These are phyloP conservation scores for Cryptosporidium sp. DNA, from an alignment of 169 alveolate species.

Conservation along the genomic window DNA sequence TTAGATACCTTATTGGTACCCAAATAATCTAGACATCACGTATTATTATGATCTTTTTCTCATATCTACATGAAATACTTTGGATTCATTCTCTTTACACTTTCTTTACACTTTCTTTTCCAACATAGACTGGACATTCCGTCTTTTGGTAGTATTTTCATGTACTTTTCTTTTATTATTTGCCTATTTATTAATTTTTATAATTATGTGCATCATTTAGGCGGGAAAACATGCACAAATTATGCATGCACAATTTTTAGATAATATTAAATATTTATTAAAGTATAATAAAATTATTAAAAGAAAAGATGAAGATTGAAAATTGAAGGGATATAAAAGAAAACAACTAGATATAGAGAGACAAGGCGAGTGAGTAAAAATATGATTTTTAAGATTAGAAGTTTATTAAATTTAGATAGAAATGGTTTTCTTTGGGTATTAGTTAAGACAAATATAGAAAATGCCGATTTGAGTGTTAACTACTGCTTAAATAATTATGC, in stretches of 20 bases:
- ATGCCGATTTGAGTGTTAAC: not conserved
- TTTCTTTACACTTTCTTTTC: not conserved
- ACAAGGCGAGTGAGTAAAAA: not conserved
- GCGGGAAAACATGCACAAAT: slow-evolving; percentile 30
- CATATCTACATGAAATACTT: not conserved
- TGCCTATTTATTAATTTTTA: not conserved
- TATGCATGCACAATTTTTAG: slow-evolving; percentile 25
- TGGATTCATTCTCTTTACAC: not conserved
- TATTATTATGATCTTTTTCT: not conserved
- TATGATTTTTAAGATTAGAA: not conserved
- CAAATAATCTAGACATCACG: slow-evolving; percentile 4
- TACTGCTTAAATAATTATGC: slow-evolving; percentile 47
- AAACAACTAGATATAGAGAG: not conserved
- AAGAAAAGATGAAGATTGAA: not conserved
- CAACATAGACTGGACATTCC: slow-evolving; percentile 8
- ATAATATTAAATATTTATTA: not conserved
- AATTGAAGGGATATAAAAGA: not conserved
- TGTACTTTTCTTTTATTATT: not conserved
- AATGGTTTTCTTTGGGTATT: slow-evolving; percentile 36
- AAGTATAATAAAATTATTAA: not conserved
- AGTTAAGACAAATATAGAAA: not conserved
- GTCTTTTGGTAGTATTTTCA: not conserved
- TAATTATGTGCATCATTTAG: not conserved
- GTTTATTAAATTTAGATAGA: not conserved
- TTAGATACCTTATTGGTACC: slow-evolving; percentile 7